A percentile compares a stretch with the other conserved stretches of the same genome.
Evolutionary conservation across 75 land plant species (phyloP).

Genomic region (Chamaecyparis obtusa): DNA sequence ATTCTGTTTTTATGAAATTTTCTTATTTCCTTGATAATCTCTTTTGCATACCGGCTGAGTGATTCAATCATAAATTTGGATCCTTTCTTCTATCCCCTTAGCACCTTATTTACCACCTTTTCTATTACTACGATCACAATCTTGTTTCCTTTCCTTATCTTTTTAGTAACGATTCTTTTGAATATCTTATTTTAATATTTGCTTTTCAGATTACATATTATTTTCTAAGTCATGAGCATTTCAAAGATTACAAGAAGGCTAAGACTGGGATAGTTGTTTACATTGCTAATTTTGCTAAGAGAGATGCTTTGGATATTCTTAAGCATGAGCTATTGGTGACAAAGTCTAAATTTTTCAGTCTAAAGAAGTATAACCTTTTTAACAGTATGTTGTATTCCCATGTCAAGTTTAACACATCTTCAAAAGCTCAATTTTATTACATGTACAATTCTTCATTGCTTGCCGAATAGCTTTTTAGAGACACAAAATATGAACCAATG

Average conservation of each 20-base stretch:
- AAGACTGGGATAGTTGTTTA: neutral
- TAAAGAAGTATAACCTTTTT: neutral
- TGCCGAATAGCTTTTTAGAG: neutral
- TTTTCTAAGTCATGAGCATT: neutral
- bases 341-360: conserved; percentile 1
- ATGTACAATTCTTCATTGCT: neutral
- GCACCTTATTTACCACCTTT: too few species aligned
- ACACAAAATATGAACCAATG: neutral
- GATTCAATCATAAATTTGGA: too few species aligned
- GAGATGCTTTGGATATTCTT: neutral
- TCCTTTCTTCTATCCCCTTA: too few species aligned
- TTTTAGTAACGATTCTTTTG: neutral
- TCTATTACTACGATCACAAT: too few species aligned
- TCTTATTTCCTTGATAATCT: too few species aligned
- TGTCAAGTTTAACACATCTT: neutral
- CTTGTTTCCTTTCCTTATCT: neutral
- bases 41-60: too few species aligned
- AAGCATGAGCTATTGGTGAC: neutral
- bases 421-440: neutral
- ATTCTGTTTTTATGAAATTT: too few species aligned
- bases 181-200: neutral
- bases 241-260: neutral
- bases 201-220: neutral
- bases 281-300: neutral
- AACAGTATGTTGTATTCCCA: neutral